Evolutionary conservation across 306 rosid genomes (phyloP), one percentile per base, ranked within the genome.

Genomic region (Cucumis cinereus): DNA sequence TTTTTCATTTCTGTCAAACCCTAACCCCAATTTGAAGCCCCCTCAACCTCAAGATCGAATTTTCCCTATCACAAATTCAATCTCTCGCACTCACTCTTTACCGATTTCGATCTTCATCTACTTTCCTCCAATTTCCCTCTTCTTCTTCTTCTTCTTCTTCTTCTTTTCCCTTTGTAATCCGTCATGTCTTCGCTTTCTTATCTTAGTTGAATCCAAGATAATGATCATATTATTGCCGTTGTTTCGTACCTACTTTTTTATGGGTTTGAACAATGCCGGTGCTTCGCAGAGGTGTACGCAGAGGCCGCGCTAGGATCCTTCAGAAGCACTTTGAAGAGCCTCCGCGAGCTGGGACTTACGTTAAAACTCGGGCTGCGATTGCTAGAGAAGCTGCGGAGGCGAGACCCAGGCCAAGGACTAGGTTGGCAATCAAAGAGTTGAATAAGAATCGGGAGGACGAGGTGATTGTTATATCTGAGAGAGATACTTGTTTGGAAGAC

Each of bases 181-280:
- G 58, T 83, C 67, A 89, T 86, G 93, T 77, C 77, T 76, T 20
- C 24, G 52, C 5, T 59, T 11, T 59, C 59, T 15, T 63, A 47
- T 82, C 79, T 83, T 75, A 64, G 85, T 73, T 79, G 84, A 85
- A 76, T 75, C 80, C 1, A 77, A 84, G 87, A 93, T 84, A 70
- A 90, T 89, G 98, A 89, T 89, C 87, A 63, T 75, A 74, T 63
- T 82, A 54, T 75, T 77, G 77, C 33, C 75, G 76, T 77, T 67
- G 75, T 67, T 67, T 74, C 82, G 75, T 77, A 68, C 54, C 77
- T 71, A 61, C 82, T 85, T 79, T 88, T 93, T 90, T 89, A 93
- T 93, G 97, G 91, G 93, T 88, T 82, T 89, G 79, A 81, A 84
- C 87, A 84, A 91, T 93, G 93, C 90, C 93, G 85, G 98, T 88